Conservation (phyloP, 768 basidiomycete genomes). For the Rhodosporidiobolus odoratus region DNA sequence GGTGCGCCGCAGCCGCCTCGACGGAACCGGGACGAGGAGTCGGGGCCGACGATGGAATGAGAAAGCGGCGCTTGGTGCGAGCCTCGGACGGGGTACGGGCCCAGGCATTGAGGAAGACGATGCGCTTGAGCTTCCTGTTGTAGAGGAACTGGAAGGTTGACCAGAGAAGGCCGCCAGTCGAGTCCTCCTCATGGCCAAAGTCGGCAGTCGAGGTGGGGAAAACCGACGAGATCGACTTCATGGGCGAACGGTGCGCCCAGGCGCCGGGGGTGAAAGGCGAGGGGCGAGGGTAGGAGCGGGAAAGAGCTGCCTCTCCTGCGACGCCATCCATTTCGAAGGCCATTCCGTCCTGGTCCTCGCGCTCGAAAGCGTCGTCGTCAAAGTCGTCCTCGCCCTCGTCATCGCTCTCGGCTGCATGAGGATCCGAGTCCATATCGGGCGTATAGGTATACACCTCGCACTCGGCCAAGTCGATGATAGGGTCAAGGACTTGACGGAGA, state of each 20-base stretch:
- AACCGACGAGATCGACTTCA: conserved; percentile 36
- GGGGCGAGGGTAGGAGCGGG: conserved; percentile 27
- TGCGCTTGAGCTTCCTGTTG: conserved; percentile 83
- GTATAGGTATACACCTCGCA: conserved; percentile 94
- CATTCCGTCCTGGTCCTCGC: conserved; percentile 64
- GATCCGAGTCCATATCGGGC: conserved; percentile 89
- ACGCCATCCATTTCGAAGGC: conserved; percentile 75
- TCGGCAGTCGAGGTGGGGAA: conserved; percentile 19
- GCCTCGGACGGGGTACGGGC: conserved; percentile 54
- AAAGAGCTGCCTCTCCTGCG: conserved; percentile 48
- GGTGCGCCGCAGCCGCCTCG: conserved; percentile 10
- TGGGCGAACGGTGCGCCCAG: conserved; percentile 17
- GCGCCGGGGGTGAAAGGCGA: conserved; percentile 3
- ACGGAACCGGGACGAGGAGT: background rate
- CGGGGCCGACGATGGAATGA: background rate
- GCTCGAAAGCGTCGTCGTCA: conserved; percentile 55
- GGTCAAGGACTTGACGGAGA: conserved; percentile 75
- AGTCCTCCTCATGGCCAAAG: conserved; percentile 29
- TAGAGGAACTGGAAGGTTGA: conserved; percentile 94
- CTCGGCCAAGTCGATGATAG: conserved; percentile 79
- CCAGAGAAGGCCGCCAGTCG: conserved; percentile 74
- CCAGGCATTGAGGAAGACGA: conserved; percentile 89
- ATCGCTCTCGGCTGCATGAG: conserved; percentile 60
- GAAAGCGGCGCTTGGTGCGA: background rate
- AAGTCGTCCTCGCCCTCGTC: conserved; percentile 48